A percentile compares a stretch with the other conserved stretches of the same genome.
Evolutionary conservation across 2,329 filamentous ascomycete genomes (phyloP).

Genomic region (Colletotrichum lupini): DNA sequence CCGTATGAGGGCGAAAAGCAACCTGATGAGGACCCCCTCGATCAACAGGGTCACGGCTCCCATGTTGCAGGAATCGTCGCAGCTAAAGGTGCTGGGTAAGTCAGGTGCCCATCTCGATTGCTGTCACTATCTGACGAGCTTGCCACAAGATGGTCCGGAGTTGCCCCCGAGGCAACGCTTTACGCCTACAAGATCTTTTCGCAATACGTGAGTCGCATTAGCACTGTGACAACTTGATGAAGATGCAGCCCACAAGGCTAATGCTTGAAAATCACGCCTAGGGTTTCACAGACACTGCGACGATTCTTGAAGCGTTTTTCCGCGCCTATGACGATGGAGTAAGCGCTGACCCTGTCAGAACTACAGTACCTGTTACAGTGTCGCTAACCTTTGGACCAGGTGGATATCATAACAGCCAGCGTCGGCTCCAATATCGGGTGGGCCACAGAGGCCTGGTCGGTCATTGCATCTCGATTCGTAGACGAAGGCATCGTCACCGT

Average conservation of each 20-base stretch:
- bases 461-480: constrained; percentile 53
- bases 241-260: too few species aligned
- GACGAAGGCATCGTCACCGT: constrained; percentile 60
- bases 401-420: constrained; percentile 56
- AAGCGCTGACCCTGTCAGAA: background rate
- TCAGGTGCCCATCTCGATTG: background rate
- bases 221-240: too few species aligned
- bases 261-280: background rate
- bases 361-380: too few species aligned
- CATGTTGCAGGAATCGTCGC: constrained; percentile 47
- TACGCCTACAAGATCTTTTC: constrained; percentile 44
- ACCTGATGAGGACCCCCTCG: constrained; percentile 46
- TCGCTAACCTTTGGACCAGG: background rate
- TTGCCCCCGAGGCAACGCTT: constrained; percentile 44
- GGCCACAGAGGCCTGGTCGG: constrained; percentile 53
- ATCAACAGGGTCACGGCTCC: constrained; percentile 42
- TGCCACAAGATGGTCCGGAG: constrained; percentile 35
- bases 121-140: background rate
- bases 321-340: constrained; percentile 48
- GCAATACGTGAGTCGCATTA: background rate
- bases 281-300: constrained; percentile 22
- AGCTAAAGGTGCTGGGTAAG: constrained; percentile 37
- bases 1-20: constrained; percentile 36
- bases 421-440: constrained; percentile 53
- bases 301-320: constrained; percentile 47